A percentile compares a stretch with the other conserved stretches of the same genome.
These are phyloP conservation scores for Astragalus membranaceus DNA, from an alignment of 306 rosid species.

Conservation along the genomic window DNA sequence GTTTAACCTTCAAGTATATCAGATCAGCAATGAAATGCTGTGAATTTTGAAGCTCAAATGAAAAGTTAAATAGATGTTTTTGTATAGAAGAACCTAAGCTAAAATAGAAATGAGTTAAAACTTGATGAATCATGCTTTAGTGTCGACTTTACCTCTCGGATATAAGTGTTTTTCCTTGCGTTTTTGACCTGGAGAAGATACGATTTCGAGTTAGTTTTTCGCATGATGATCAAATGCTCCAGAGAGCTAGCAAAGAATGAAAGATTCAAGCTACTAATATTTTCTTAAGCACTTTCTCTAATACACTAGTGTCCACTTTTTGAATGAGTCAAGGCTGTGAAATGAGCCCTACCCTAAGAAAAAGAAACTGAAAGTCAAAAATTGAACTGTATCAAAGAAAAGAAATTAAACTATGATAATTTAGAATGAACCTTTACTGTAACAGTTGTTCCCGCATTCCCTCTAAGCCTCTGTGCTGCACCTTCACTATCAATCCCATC, in stretches of 20 bases:
- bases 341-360: not conserved
- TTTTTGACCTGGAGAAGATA: constrained; percentile 49
- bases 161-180: constrained; percentile 24
- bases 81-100: not conserved
- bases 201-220: constrained; percentile 17
- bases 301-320: not conserved
- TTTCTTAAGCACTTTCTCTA: not conserved
- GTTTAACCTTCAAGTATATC: constrained; percentile 55
- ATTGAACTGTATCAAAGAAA: not conserved
- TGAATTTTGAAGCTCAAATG: not conserved
- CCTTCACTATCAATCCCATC: constrained; percentile 75
- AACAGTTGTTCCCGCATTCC: constrained; percentile 82
- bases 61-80: not conserved
- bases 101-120: not conserved
- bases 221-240: not conserved
- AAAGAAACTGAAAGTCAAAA: not conserved
- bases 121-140: not conserved
- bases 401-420: not conserved
- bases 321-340: too few relatives aligned
- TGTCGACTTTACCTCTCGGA: constrained; percentile 60
- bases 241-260: constrained; percentile 1
- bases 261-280: not conserved
- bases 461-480: constrained; percentile 85
- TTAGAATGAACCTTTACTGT: constrained; percentile 60
- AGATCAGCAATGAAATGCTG: not conserved